Percentiles rank a stretch among this genome's conserved stretches.
Conservation (phyloP, 169 alveolate genomes). For the Hepatocystis sp. region DNA sequence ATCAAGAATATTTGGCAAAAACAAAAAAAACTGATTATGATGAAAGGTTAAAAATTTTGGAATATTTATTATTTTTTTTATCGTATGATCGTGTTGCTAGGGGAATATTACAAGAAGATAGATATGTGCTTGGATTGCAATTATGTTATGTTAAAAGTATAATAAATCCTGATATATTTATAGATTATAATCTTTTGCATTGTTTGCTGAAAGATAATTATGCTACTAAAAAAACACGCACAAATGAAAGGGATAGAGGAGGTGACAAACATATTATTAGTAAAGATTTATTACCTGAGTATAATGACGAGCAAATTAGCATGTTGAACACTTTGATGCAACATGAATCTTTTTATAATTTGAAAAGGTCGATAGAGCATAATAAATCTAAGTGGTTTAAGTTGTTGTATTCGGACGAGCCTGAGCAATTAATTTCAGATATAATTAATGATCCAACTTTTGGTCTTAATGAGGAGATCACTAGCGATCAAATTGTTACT, state of each 20-base stretch:
- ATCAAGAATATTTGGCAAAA: constrained; percentile 45
- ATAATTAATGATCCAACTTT: constrained; percentile 25
- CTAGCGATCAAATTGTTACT: neutral
- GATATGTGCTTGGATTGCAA: constrained; percentile 64
- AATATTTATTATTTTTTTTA: constrained; percentile 28
- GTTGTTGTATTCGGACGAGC: constrained; percentile 64
- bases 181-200: constrained; percentile 22
- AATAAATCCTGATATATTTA: constrained; percentile 20
- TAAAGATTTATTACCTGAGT: constrained; percentile 50
- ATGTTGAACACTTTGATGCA: constrained; percentile 20
- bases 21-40: constrained; percentile 77
- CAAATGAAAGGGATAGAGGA: neutral
- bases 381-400: constrained; percentile 56
- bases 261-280: constrained; percentile 22
- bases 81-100: constrained; percentile 70
- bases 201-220: constrained; percentile 74
- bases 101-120: constrained; percentile 68
- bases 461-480: constrained; percentile 10
- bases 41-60: constrained; percentile 60
- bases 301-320: constrained; percentile 61
- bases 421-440: constrained; percentile 44
- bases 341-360: constrained; percentile 43
- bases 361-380: constrained; percentile 31
- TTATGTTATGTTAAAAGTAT: constrained; percentile 61
- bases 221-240: constrained; percentile 22